Evolutionary conservation across 257 asterid species (phyloP), one percentile per base, ranked within the genome.

Genomic region (Datura wrightii): DNA sequence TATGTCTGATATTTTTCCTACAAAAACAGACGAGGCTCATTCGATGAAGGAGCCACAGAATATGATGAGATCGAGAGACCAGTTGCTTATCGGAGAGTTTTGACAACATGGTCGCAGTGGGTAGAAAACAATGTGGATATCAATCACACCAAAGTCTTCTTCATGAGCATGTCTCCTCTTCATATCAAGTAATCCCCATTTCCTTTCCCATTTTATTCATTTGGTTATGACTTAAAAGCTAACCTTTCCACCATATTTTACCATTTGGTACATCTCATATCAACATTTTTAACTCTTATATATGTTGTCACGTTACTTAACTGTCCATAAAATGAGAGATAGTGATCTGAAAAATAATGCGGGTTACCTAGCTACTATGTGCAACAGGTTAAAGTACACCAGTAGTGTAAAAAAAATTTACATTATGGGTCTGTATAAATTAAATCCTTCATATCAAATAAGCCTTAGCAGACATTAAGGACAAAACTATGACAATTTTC

Each of bases 161-260:
- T 95, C 89, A 90, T 92, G 95, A 95, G 98, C 98, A 95, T 83
- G 98, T 95, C 98, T n/a, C 98, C 98, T 83, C 98, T 95, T 79
- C 98, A 95, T 84, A 91, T 94, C 92, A 93, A 91, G 98, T 94
- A 94, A 84, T 42, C 52, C 67, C 36, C 50, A 34, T 36, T 34
- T 79, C 82, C 62, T 48, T 74, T 50, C 1, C 4, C 11, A 13
- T 44, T 72, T 48, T 48, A 48, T 74, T 11, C 41, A 18, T 58
- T 58, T 58, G 31, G 63, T 58, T 58, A 58, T 18, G 63, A 58
- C 63, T 58, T 58, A 58, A 5, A 58, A 71, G 69, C 14, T 62
- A 62, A 39, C 6, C 10, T 34, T 63, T 34, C 18, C 69, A 24
- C 24, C 39, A 62, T 62, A 1, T 60, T 42, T 71, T 42, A 48